These are phyloP conservation scores for Trichocomaceae sp. DNA, from an alignment of 2,329 filamentous ascomycete genomes.

Conservation along the genomic window DNA sequence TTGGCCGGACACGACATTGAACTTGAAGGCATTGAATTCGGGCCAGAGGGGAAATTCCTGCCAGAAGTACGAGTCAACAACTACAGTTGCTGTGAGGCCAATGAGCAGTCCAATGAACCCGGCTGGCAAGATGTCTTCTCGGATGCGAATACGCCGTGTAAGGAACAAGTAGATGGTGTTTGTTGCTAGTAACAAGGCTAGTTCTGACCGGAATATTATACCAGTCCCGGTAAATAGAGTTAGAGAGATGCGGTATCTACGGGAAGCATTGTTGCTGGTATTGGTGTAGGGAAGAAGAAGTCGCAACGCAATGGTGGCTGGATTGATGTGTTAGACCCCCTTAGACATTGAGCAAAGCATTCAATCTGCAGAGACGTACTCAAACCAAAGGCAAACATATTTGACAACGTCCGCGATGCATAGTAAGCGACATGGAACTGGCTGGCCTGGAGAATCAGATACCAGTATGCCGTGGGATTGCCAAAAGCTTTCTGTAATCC, in stretches of 20 bases:
- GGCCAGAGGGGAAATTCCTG: conserved; percentile 74
- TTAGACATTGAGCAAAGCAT: background rate
- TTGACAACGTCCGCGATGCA: conserved; percentile 82
- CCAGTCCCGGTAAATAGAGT: conserved; percentile 72
- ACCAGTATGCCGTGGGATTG: conserved; percentile 66
- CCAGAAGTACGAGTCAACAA: conserved; percentile 92
- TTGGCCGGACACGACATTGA: conserved; percentile 78
- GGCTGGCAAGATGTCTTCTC: conserved; percentile 54
- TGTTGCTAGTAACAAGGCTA: conserved; percentile 70
- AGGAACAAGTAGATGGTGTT: conserved; percentile 60
- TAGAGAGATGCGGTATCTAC: conserved; percentile 58
- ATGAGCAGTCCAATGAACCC: conserved; percentile 59
- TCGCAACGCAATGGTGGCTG: conserved; percentile 38
- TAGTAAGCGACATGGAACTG: conserved; percentile 96
- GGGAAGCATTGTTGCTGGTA: conserved; percentile 21
- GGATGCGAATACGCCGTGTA: conserved; percentile 47
- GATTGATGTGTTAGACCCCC: background rate
- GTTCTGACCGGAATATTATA: conserved; percentile 80
- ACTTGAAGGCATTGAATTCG: conserved; percentile 81
- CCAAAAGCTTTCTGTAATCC: conserved; percentile 65
- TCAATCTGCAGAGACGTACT: conserved; percentile 49
- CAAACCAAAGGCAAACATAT: conserved; percentile 90
- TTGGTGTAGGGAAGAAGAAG: conserved; percentile 44
- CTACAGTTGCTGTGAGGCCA: conserved; percentile 63
- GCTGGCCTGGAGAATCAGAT: conserved; percentile 64